phyloP scores from a whole-genome alignment of 2,329 filamentous ascomycete species.

The Curvularia verruculosa region DNA sequence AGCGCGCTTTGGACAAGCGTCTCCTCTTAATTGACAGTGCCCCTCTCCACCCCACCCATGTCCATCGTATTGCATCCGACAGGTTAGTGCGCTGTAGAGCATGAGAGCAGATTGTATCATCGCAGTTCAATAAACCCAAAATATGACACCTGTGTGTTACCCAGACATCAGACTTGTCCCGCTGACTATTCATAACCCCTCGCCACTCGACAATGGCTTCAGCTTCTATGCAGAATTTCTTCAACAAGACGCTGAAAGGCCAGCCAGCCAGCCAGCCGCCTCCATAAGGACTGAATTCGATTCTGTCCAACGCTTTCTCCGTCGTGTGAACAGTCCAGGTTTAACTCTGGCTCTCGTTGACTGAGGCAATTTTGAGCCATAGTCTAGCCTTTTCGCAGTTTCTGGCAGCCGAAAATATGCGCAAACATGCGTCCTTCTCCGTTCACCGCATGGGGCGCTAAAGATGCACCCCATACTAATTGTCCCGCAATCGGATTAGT shows the following conservation, averaged over 20 bases:
- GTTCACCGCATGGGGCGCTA: not conserved
- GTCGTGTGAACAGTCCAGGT: not conserved
- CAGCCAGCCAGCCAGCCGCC: not conserved
- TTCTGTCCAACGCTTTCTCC: not conserved
- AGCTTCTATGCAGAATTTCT: not conserved
- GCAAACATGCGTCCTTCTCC: slow-evolving; percentile 2
- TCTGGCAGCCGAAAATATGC: slow-evolving; percentile 2
- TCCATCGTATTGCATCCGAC: not conserved
- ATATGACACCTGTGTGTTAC: not conserved
- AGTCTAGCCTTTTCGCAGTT: not conserved
- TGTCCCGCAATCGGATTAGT: slow-evolving; percentile 8
- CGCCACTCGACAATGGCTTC: not conserved
- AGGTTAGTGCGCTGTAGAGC: not conserved
- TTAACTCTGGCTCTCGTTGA: not conserved
- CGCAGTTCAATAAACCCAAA: too few relatives aligned
- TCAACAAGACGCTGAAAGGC: not conserved
- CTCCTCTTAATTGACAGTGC: not conserved
- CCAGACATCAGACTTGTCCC: not conserved
- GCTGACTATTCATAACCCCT: not conserved
- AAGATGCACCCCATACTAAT: slow-evolving; percentile 3
- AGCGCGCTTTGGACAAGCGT: slow-evolving; percentile 15
- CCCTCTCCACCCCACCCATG: not conserved
- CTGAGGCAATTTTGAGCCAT: not conserved
- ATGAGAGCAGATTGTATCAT: too few relatives aligned
- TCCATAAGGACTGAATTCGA: not conserved